Conservation (phyloP, 2,329 filamentous ascomycete species). For the Conoideocrella luteorostrata region DNA sequence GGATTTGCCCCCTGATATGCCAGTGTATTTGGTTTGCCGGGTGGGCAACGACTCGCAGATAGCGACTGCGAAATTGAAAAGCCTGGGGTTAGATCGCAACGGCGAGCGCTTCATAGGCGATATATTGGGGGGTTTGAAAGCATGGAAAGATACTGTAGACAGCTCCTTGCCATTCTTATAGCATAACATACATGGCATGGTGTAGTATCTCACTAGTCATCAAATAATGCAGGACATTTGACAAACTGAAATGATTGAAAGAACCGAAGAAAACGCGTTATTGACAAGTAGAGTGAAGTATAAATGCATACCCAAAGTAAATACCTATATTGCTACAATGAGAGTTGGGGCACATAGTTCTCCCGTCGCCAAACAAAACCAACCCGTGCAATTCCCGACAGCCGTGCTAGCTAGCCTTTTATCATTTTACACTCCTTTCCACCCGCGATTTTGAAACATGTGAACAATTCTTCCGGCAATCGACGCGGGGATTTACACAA, state of each 20-base stretch:
- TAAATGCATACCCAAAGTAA: not conserved
- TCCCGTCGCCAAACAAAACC: not conserved
- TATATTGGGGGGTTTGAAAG: conserved; percentile 62
- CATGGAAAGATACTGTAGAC: conserved; percentile 68
- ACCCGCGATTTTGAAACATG: not conserved
- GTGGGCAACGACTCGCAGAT: conserved; percentile 75
- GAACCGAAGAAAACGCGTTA: conserved; percentile 5
- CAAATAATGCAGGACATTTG: no score
- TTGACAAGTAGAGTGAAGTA: not conserved
- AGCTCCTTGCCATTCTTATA: conserved; percentile 46
- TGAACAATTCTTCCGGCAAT: not conserved
- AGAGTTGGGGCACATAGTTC: conserved; percentile 4
- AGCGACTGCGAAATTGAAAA: conserved; percentile 58
- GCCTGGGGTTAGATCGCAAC: conserved; percentile 45
- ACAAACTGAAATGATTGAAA: no score
- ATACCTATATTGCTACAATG: conserved; percentile 10
- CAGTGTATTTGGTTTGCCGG: conserved; percentile 67
- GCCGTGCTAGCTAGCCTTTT: no score
- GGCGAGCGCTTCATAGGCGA: conserved; percentile 60
- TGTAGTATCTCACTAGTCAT: no score
- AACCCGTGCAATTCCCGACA: no score
- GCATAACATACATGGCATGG: not conserved
- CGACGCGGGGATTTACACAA: conserved; percentile 37
- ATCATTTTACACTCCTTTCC: conserved; percentile 6
- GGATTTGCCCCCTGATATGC: conserved; percentile 33